A percentile compares a stretch with the other conserved stretches of the same genome.
These are phyloP conservation scores for Tieghemostelium lacteum DNA, from an alignment of 78 protist species.

Conservation along the genomic window DNA sequence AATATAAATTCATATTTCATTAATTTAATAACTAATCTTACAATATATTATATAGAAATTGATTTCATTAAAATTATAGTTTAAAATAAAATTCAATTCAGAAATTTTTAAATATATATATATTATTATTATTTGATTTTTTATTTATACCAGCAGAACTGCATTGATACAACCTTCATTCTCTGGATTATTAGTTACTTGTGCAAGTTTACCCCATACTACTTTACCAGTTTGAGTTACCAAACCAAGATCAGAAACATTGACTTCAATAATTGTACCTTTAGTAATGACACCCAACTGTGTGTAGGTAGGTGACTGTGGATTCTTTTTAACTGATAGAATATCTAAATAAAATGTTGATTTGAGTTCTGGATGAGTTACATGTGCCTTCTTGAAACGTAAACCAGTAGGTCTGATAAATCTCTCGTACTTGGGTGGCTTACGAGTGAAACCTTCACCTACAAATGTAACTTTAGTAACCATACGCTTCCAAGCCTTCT, in stretches of 20 bases:
- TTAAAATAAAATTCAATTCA: too few species aligned
- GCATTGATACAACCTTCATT: constrained; percentile 99
- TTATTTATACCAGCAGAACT: constrained; percentile 96
- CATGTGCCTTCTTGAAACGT: constrained; percentile 97
- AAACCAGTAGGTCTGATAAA: constrained; percentile 98
- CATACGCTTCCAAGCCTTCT: constrained; percentile 99
- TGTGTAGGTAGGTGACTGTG: constrained; percentile 95
- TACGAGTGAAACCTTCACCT: constrained; percentile 98
- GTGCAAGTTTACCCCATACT: constrained; percentile 99
- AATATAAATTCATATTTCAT: too few species aligned
- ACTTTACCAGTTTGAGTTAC: constrained; percentile 99
- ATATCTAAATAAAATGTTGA: constrained; percentile 98
- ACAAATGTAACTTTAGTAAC: constrained; percentile 98
- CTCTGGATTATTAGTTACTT: constrained; percentile 99
- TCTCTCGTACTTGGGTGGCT: constrained; percentile 99
- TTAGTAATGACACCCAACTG: constrained; percentile 99
- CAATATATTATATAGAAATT: too few species aligned
- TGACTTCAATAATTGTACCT: constrained; percentile 99
- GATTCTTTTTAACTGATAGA: constrained; percentile 98
- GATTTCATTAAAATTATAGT: too few species aligned
- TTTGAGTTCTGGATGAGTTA: constrained; percentile 99
- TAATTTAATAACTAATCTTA: too few species aligned
- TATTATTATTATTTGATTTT: too few species aligned
- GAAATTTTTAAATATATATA: too few species aligned
- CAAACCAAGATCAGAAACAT: constrained; percentile 98